Base-by-base conservation (phyloP, 306 rosid species). In the Quercus agrifolia region DNA sequence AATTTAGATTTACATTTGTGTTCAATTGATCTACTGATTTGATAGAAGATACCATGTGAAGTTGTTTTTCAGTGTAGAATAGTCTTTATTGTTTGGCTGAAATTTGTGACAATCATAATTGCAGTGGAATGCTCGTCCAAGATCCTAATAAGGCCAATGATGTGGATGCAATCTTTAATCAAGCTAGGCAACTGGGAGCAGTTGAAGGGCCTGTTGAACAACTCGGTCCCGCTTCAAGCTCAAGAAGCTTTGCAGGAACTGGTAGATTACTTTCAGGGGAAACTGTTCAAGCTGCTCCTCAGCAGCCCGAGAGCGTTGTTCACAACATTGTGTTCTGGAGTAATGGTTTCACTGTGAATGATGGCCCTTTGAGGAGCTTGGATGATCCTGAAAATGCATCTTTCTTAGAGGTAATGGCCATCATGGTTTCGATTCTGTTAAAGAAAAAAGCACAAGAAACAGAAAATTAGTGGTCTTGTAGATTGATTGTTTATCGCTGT, bases 71-170 rank as follows among this genome's bases (percentile, higher is more conserved):
- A 41, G 71, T 77, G 27, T 76, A 63, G 44, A 44, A 52, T 58
- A 49, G 54, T 44, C 30, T 17, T 17, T 73, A 18, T 62, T 64
- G 44, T 31, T 44, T 67, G 14, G 71, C 73, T 80, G 67, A 86
- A 33, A 30, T 78, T 77, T 71, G 55, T 46, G 57, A 11, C 77
- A 44, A 80, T 79, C 20, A 77, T 81, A 58, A 84, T 67, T 79
- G 80, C 91, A 95, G 99, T 85, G 99, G 99, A 81, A 95, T 95
- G 99, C 98, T 95, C 74, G 98, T 93, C 74, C 99, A 95, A 87
- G 99, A 95, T 88, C 98, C 99, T 74, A 56, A 94, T 1, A 95
- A 95, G 87, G 93, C 86, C 56, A 92, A 93, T 76, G 92, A 89
- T 62, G 99, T 95, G 77, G 97, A 93, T 80, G 91, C 92, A 30